Conservation (phyloP, 2,329 filamentous ascomycete species). For the Sarocladium oryzae region DNA sequence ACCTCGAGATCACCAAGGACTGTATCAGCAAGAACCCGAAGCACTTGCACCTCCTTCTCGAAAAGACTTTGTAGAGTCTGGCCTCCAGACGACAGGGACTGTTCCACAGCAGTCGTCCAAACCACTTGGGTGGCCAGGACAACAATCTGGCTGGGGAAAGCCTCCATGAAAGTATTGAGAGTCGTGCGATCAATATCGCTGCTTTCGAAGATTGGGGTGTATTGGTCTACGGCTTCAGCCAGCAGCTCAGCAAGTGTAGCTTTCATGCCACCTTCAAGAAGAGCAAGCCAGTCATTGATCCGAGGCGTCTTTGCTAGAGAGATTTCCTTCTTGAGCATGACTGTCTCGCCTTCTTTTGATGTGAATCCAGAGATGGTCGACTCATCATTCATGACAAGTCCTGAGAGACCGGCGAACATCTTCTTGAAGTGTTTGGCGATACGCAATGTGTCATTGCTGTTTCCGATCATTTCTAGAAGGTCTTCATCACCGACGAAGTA, state of each 20-base stretch:
- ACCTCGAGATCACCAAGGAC: slow-evolving; percentile 85
- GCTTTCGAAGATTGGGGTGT: slow-evolving; percentile 69
- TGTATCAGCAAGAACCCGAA: slow-evolving; percentile 78
- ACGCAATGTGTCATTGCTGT: slow-evolving; percentile 93
- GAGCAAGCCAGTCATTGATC: slow-evolving; percentile 98
- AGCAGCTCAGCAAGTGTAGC: slow-evolving; percentile 84
- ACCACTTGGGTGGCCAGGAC: slow-evolving; percentile 89
- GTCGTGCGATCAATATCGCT: slow-evolving; percentile 62
- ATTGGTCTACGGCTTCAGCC: slow-evolving; percentile 77
- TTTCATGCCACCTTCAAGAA: slow-evolving; percentile 91
- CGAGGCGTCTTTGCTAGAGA: slow-evolving; percentile 88
- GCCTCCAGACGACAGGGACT: slow-evolving; percentile 66
- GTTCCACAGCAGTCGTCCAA: slow-evolving; percentile 85
- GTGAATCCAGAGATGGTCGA: slow-evolving; percentile 84
- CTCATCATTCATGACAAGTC: slow-evolving; percentile 86
- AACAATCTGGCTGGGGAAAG: slow-evolving; percentile 89
- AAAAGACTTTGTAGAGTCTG: slow-evolving; percentile 63
- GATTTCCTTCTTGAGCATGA: slow-evolving; percentile 83
- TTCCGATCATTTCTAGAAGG: slow-evolving; percentile 96
- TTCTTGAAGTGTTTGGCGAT: slow-evolving; percentile 99
- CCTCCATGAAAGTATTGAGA: slow-evolving; percentile 73
- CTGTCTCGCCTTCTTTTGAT: slow-evolving; percentile 89
- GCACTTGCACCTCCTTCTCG: slow-evolving; percentile 75
- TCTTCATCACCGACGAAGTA: slow-evolving; percentile 99
- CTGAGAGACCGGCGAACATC: slow-evolving; percentile 97